Evolutionary conservation across 2,329 filamentous ascomycete species (phyloP), one percentile per base, ranked within the genome.

Genomic region (Exophiala alcalophila): DNA sequence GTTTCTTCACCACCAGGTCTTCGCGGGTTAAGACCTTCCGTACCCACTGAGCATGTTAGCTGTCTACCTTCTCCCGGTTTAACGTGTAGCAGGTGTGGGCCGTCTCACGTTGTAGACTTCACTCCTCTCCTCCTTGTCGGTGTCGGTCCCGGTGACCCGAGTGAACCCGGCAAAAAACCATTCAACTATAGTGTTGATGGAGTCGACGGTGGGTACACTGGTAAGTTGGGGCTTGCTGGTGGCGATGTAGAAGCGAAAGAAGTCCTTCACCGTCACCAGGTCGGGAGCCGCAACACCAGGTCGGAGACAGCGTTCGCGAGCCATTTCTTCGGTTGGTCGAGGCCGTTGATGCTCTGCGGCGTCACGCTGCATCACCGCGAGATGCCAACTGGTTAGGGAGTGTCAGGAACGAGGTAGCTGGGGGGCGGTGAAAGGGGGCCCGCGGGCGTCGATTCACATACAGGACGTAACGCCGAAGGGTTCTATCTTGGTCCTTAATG

Each of bases 261-360:
- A 53, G 30, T 48, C 47, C 39, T 53, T 53, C 12, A 53, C 30
- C 6, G 49, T 52, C 10, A 36, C 47, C 14, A 52, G 21, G 32
- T 41, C 39, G 32, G 35, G 39, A 36, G 49, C 33, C 10, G 33
- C 11, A n/a, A 50, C 28, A 9, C 33, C 29, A 21, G 21, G 19
- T 5, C 40, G 28, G 12, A 42, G 19, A 29, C 12, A 41, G 11
- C 23, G 20, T 6, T 16, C 15, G 19, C 30, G 32, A 24, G 37
- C 44, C n/a, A n/a, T n/a, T n/a, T n/a, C n/a, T n/a, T n/a, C n/a
- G n/a, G n/a, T n/a, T n/a, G n/a, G n/a, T n/a, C n/a, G n/a, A n/a
- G n/a, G n/a, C n/a, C n/a, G n/a, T n/a, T n/a, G n/a, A n/a, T n/a
- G n/a, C n/a, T n/a, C n/a, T n/a, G n/a, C n/a, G n/a, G n/a, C n/a